These are phyloP conservation scores for Symbiodinium natans DNA, from an alignment of 73 alveolate genomes.

Conservation along the genomic window DNA sequence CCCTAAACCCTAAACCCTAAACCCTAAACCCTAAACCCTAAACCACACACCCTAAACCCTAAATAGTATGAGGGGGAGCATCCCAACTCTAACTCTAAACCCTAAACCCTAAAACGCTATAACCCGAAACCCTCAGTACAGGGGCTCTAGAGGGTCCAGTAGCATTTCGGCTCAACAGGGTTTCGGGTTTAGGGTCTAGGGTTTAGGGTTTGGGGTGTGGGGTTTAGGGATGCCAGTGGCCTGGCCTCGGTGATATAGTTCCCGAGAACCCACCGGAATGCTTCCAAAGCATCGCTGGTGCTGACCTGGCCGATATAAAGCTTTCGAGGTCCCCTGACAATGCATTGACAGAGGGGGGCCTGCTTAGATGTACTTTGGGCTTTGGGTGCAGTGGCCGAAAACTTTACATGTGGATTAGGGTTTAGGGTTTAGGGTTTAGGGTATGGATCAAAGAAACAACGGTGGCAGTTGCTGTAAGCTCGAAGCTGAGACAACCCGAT, in stretches of 20 bases:
- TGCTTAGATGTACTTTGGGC: no score
- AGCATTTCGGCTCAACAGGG: background rate
- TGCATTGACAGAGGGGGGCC: no score
- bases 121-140: background rate
- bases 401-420: no score
- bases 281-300: conserved; percentile 68
- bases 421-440: no score
- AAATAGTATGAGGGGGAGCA: background rate
- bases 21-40: background rate
- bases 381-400: no score
- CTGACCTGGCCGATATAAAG: conserved; percentile 16
- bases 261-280: conserved; percentile 86
- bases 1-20: background rate
- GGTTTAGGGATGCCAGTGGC: background rate
- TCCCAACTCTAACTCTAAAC: background rate
- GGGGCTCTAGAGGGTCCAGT: no score
- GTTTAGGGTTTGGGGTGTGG: background rate
- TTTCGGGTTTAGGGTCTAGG: background rate
- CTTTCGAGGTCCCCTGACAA: background rate
- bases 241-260: conserved; percentile 43
- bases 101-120: background rate
- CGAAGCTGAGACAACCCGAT: no score
- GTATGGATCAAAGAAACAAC: no score
- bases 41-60: background rate
- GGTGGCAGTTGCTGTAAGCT: no score